Evolutionary conservation across 345 rosid genomes (phyloP), one percentile per base, ranked within the genome.

Genomic region (Lumnitzera racemosa): DNA sequence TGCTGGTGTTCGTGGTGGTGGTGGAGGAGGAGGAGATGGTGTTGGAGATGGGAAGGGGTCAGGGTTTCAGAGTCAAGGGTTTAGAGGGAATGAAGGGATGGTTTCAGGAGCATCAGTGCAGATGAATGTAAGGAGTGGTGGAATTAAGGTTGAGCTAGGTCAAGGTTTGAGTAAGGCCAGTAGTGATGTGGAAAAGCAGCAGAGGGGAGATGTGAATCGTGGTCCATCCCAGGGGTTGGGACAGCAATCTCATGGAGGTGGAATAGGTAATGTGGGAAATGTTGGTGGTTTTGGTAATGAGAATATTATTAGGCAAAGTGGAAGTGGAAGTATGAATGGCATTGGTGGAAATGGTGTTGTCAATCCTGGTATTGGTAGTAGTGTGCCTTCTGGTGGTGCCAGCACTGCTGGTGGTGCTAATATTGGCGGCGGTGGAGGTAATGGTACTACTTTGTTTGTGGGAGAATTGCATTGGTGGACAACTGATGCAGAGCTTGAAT

Each of bases 401-500:
- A 58, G 53, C 24, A 65, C 48, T 13, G 69, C 52, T 66, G 62
- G 8, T 60, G 62, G 60, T 4, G 43, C 12, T 31, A 70, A 61
- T 62, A 49, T 47, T 13, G 61, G 49, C 13, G 71, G 67, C 4
- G 50, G 58, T 9, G 80, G 78, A 6, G 76, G 78, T 11, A 72
- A 78, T 1, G 87, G 83, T 51, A 77, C 88, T 0, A 74, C 78
- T 64, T 69, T 90, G 67, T 90, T 85, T 69, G 87, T 90, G 59
- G 97, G 97, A 10, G 92, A 90, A 57, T 67, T 90, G 79, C 95
- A 87, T 73, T 90, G 92, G 97, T 90, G 97, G 95, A 90, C 95
- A 5, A 90, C 90, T 1, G 95, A 90, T 80, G 88, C 87, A 0
- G 92, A 90, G 59, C 75, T 90, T 52, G 95, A 87, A 79, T 58